Conservation (phyloP, 2,329 filamentous ascomycete species). For the Microdochium bolleyi region DNA sequence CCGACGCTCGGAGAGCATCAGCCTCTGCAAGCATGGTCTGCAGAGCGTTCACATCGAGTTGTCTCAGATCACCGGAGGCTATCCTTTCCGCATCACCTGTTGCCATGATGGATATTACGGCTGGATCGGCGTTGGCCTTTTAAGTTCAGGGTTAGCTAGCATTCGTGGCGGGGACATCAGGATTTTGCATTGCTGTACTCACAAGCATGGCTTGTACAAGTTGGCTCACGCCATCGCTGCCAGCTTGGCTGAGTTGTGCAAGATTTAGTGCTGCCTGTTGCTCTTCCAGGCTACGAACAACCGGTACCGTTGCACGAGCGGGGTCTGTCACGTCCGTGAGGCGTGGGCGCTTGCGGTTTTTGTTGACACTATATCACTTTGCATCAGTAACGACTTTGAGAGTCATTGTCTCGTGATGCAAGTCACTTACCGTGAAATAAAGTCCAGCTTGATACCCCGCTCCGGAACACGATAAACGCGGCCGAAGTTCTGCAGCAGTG, state of each 20-base stretch:
- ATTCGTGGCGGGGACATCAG: no score
- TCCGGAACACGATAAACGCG: conserved; percentile 56
- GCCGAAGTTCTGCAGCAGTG: conserved; percentile 48
- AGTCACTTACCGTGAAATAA: conserved; percentile 54
- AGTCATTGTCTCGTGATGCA: not conserved
- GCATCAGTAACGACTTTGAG: conserved; percentile 5
- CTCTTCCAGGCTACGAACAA: conserved; percentile 44
- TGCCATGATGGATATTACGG: conserved; percentile 40
- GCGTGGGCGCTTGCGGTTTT: conserved; percentile 15
- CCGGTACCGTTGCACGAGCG: conserved; percentile 23
- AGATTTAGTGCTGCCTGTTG: conserved; percentile 61
- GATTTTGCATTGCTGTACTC: conserved; percentile 31
- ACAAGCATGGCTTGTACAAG: conserved; percentile 57
- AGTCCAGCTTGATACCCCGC: conserved; percentile 60
- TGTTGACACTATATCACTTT: conserved; percentile 17
- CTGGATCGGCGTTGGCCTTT: conserved; percentile 35
- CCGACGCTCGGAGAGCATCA: conserved; percentile 32
- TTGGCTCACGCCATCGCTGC: conserved; percentile 39
- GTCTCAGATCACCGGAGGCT: conserved; percentile 26
- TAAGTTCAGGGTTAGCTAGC: no score
- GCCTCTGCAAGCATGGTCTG: conserved; percentile 39
- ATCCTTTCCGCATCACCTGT: conserved; percentile 35
- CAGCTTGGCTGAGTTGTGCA: conserved; percentile 43
- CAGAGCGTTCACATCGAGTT: conserved; percentile 35
- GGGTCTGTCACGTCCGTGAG: conserved; percentile 6